Evolutionary conservation across 108 stramenopile genomes (phyloP).

Genomic region (Seminavis robusta): DNA sequence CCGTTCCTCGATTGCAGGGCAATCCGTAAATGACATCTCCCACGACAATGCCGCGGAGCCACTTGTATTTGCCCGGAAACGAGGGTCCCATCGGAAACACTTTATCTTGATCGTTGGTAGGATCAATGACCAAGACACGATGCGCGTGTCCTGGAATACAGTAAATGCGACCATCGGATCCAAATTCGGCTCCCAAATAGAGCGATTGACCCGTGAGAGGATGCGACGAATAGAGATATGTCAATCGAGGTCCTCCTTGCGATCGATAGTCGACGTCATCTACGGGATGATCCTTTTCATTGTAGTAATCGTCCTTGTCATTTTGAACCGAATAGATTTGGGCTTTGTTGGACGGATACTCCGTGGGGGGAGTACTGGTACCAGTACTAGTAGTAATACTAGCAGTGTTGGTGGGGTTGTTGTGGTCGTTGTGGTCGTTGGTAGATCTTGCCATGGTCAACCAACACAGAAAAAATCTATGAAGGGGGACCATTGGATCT

Average conservation of each 20-base stretch:
- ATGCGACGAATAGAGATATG: constrained; percentile 22
- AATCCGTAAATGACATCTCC: constrained; percentile 76
- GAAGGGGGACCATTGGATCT: too few species aligned
- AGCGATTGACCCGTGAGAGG: constrained; percentile 46
- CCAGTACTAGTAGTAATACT: too few species aligned
- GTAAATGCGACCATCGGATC: constrained; percentile 69
- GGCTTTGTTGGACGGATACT: too few species aligned
- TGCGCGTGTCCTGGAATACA: constrained; percentile 78
- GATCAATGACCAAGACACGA: constrained; percentile 65
- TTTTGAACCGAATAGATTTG: too few species aligned
- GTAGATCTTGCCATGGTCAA: too few species aligned
- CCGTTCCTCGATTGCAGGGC: constrained; percentile 75
- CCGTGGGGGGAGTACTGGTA: too few species aligned
- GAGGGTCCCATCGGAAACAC: constrained; percentile 52
- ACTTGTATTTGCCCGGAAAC: constrained; percentile 76
- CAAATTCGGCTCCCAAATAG: constrained; percentile 78
- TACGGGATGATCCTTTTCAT: constrained; percentile 23
- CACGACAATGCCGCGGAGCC: constrained; percentile 75
- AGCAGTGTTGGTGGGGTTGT: too few species aligned
- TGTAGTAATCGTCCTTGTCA: too few species aligned
- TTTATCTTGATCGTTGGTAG: constrained; percentile 34
- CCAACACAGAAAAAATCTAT: too few species aligned
- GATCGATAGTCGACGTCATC: constrained; percentile 36
- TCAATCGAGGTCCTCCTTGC: constrained; percentile 30
- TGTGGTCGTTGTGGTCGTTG: too few species aligned